Percentiles rank a stretch among this genome's conserved stretches.
Conservation (phyloP, 1,139 yeast genomes). For the Saccharomycopsis phalli region DNA sequence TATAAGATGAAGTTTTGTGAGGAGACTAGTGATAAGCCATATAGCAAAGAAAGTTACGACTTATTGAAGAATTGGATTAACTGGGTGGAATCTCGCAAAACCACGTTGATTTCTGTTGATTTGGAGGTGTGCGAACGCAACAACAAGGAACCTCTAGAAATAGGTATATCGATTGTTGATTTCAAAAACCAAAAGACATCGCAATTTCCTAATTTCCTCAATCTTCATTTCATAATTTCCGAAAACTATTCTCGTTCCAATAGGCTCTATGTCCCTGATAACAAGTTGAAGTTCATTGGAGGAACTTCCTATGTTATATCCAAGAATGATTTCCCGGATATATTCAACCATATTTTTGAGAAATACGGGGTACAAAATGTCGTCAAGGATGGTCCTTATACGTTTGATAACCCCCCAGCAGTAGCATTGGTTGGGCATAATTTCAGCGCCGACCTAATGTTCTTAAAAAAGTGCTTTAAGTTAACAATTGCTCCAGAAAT, state of each 20-base stretch:
- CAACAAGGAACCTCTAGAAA: conserved; percentile 36
- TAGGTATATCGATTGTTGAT: conserved; percentile 61
- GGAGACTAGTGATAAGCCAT: neutral
- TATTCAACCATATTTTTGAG: conserved; percentile 36
- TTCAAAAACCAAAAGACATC: conserved; percentile 39
- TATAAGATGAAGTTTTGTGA: conserved; percentile 5
- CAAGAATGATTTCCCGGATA: conserved; percentile 29
- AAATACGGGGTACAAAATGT: conserved; percentile 27
- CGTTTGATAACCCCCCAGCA: conserved; percentile 15
- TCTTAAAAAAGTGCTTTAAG: conserved; percentile 40
- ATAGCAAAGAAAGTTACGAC: no score
- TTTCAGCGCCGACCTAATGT: conserved; percentile 47
- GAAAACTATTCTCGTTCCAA: conserved; percentile 35
- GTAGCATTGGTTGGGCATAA: conserved; percentile 59
- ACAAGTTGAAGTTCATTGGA: conserved; percentile 45
- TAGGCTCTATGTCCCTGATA: conserved; percentile 46
- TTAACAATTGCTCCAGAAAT: conserved; percentile 30
- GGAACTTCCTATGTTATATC: conserved; percentile 43
- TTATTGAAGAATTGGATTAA: conserved; percentile 24
- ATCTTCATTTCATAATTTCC: conserved; percentile 47
- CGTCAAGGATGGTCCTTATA: conserved; percentile 16
- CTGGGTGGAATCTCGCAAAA: conserved; percentile 27
- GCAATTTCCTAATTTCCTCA: conserved; percentile 36
- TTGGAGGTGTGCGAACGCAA: conserved; percentile 37
- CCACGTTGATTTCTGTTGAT: conserved; percentile 33